phyloP scores from a whole-genome alignment of 2,329 filamentous ascomycete genomes.

The Cryphonectria radicalis region DNA sequence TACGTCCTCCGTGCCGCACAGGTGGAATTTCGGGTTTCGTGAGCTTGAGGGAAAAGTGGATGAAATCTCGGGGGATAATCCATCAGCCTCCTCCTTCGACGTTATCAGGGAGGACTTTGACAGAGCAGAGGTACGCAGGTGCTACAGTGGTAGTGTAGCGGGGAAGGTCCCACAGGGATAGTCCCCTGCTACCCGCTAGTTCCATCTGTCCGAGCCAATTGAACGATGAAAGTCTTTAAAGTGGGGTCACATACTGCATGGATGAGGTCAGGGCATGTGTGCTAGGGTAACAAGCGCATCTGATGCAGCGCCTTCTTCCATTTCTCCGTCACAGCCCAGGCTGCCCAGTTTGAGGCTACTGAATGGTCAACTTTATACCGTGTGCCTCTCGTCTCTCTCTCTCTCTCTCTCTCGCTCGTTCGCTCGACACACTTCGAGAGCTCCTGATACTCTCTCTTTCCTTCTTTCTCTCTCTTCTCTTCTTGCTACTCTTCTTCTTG shows the following conservation, averaged over 20 bases:
- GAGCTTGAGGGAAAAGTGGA: not conserved
- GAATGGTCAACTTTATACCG: not conserved
- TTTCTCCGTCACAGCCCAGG: constrained; percentile 23
- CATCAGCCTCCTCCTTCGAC: constrained; percentile 1
- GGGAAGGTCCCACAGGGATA: not conserved
- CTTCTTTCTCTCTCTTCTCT: not conserved
- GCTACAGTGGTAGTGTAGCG: not conserved
- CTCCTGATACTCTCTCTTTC: not conserved
- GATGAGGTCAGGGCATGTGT: not conserved
- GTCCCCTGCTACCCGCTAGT: constrained; percentile 3
- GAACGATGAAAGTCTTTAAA: not conserved
- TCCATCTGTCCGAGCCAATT: constrained; percentile 29
- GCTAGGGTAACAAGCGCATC: not conserved
- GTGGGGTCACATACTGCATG: constrained; percentile 1
- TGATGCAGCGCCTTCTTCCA: constrained; percentile 15
- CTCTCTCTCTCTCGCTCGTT: not conserved
- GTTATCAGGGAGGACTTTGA: not conserved
- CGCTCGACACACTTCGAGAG: not conserved
- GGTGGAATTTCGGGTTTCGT: not conserved
- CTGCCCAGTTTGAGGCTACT: not conserved
- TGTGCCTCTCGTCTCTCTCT: too few relatives aligned
- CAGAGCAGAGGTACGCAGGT: not conserved
- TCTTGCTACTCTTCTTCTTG: not conserved
- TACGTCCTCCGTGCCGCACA: not conserved
- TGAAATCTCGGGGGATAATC: constrained; percentile 2